Conservation (phyloP, 495 filamentous ascomycete genomes). For the Halenospora varia region DNA sequence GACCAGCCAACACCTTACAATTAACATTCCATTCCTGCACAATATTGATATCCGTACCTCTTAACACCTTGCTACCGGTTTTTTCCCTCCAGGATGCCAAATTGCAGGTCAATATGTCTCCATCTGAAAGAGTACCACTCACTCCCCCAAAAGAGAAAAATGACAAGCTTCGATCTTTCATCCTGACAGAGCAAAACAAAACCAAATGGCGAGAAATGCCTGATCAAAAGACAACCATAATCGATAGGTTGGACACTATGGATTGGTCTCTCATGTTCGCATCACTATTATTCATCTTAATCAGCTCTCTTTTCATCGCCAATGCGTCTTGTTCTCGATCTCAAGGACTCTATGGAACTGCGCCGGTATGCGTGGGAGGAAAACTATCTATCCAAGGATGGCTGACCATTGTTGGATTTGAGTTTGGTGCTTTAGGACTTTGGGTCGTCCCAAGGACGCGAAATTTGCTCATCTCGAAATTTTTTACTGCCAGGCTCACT, state of each 20-base stretch:
- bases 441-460: not conserved
- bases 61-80: no score
- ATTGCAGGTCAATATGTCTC: not conserved
- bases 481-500: conserved; percentile 1
- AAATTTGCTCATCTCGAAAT: not conserved
- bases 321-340: not conserved
- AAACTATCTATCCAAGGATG: conserved; percentile 2
- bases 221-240: not conserved
- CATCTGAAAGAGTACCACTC: not conserved
- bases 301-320: not conserved
- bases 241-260: not conserved
- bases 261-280: conserved; percentile 1
- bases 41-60: no score
- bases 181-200: not conserved
- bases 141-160: not conserved
- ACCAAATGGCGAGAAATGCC: not conserved
- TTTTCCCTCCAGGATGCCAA: no score
- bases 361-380: conserved; percentile 7
- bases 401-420: conserved; percentile 7
- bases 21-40: no score
- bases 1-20: no score
- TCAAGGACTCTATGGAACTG: not conserved
- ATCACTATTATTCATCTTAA: not conserved
- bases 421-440: not conserved
- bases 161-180: not conserved